Percentiles rank a stretch among this genome's conserved stretches.
Evolutionary conservation across 1,139 yeast species (phyloP).

Genomic region (Petasospora fabianii): DNA sequence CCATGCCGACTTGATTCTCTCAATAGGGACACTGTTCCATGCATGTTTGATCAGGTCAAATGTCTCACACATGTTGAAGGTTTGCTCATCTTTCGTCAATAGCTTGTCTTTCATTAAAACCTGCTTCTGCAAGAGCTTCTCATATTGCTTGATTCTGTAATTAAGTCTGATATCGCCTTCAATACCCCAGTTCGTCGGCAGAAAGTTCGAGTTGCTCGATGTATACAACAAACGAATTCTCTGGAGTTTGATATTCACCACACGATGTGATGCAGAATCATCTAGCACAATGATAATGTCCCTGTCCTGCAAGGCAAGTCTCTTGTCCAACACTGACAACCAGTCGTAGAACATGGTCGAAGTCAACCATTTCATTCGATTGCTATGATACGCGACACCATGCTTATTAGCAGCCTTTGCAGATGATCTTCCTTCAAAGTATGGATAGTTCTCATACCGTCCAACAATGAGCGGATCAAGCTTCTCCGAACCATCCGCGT

Average conservation of each 20-base stretch:
- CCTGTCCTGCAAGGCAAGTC: constrained; percentile 41
- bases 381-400: constrained; percentile 54
- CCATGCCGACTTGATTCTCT: constrained; percentile 52
- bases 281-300: constrained; percentile 55
- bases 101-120: constrained; percentile 3
- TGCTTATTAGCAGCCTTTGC: constrained; percentile 48
- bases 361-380: constrained; percentile 62
- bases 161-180: constrained; percentile 58
- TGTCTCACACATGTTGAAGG: constrained; percentile 49
- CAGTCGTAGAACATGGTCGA: constrained; percentile 64
- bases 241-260: constrained; percentile 51
- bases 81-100: constrained; percentile 34
- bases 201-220: constrained; percentile 36
- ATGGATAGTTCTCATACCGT: constrained; percentile 46
- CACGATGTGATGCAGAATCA: constrained; percentile 62
- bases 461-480: constrained; percentile 60
- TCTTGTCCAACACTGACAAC: constrained; percentile 55
- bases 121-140: constrained; percentile 42
- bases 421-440: constrained; percentile 44
- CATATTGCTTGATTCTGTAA: constrained; percentile 57
- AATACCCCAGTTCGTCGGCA: constrained; percentile 66
- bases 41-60: constrained; percentile 56
- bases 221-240: constrained; percentile 46
- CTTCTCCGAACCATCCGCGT: constrained; percentile 61
- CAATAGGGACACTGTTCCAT: constrained; percentile 49